A percentile compares a stretch with the other conserved stretches of the same genome.
These are phyloP conservation scores for Schizophyllum commune DNA, from an alignment of 1,284 basidiomycete genomes.

Conservation along the genomic window DNA sequence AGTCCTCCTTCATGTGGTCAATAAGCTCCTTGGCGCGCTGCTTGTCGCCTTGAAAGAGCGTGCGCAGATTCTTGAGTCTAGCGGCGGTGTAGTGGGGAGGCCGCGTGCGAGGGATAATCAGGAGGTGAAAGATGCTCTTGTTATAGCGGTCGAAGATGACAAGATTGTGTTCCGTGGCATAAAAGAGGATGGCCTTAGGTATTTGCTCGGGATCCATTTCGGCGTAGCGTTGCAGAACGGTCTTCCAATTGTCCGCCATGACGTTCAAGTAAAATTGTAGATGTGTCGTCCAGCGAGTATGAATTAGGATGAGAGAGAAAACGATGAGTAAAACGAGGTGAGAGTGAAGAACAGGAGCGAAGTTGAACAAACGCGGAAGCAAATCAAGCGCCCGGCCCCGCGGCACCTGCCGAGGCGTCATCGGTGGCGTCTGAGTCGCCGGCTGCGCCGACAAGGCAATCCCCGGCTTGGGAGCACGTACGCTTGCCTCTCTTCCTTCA, in stretches of 20 bases:
- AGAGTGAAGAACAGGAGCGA: not conserved
- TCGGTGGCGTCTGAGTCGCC: not conserved
- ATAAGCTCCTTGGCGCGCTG: constrained; percentile 47
- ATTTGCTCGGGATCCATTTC: constrained; percentile 43
- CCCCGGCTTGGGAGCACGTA: too few relatives aligned
- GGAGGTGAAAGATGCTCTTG: constrained; percentile 81
- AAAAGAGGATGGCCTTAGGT: constrained; percentile 55
- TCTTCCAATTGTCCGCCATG: constrained; percentile 28
- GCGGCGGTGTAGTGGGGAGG: constrained; percentile 21
- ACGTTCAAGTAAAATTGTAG: not conserved
- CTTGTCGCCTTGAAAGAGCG: constrained; percentile 53
- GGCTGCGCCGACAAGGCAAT: too few relatives aligned
- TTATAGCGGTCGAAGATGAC: constrained; percentile 83
- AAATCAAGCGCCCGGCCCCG: not conserved
- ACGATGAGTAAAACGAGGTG: not conserved
- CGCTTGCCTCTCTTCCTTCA: too few relatives aligned
- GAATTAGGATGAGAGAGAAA: too few relatives aligned
- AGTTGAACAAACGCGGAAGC: not conserved
- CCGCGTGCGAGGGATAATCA: constrained; percentile 61
- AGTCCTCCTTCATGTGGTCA: constrained; percentile 47
- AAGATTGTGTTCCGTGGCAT: constrained; percentile 51
- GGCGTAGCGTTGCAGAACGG: constrained; percentile 59
- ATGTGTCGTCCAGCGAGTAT: not conserved
- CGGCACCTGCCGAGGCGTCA: not conserved
- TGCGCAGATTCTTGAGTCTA: constrained; percentile 49